Conservation (phyloP, 2,329 filamentous ascomycete species). For the Fusarium albosuccineum region DNA sequence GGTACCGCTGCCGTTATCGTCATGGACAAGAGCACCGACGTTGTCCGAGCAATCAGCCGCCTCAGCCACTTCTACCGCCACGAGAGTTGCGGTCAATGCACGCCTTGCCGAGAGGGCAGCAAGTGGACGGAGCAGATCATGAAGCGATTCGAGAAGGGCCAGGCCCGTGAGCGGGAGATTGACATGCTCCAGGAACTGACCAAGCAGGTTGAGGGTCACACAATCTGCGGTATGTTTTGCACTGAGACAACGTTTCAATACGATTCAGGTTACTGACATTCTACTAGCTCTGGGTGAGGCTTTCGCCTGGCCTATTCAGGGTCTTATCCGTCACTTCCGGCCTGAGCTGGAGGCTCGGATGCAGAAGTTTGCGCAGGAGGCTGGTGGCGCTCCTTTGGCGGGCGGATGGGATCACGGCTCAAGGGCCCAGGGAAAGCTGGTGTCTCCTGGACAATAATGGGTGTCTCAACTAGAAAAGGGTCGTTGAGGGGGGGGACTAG, state of each 20-base stretch:
- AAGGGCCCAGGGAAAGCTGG: conserved; percentile 81
- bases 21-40: conserved; percentile 98
- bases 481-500: conserved; percentile 29
- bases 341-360: conserved; percentile 95
- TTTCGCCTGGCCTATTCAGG: conserved; percentile 98
- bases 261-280: conserved; percentile 46
- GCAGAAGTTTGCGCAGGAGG: conserved; percentile 79
- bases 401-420: conserved; percentile 89
- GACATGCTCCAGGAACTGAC: conserved; percentile 99
- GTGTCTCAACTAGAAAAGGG: conserved; percentile 30
- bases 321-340: conserved; percentile 97
- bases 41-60: conserved; percentile 92
- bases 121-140: conserved; percentile 99
- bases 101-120: conserved; percentile 97
- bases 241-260: neutral
- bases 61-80: conserved; percentile 98
- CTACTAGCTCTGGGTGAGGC: conserved; percentile 86
- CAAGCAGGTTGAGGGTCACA: conserved; percentile 99
- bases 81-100: conserved; percentile 98
- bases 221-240: conserved; percentile 84
- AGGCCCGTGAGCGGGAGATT: conserved; percentile 91
- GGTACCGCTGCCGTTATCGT: conserved; percentile 98
- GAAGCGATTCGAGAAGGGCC: conserved; percentile 92
- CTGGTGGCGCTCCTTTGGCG: conserved; percentile 80
- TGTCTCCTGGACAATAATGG: conserved; percentile 88